Conservation (phyloP, 441 rosid genomes). For the Populus hybrid region DNA sequence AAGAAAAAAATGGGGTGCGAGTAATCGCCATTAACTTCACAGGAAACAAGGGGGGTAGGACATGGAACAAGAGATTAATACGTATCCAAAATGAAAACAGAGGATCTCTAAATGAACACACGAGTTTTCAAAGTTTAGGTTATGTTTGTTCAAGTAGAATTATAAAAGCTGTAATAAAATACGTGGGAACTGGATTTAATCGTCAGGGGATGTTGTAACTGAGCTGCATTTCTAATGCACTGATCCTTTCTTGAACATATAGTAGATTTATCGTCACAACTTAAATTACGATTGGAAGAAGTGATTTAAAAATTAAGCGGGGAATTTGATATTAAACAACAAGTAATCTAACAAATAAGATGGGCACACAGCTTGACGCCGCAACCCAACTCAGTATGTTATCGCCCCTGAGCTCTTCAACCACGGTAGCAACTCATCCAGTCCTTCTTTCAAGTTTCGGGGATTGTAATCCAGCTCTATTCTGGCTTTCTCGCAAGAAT, state of each 20-base stretch:
- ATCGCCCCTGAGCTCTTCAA: slow-evolving; percentile 57
- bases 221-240: background rate
- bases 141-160: background rate
- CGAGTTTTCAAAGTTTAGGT: background rate
- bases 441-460: slow-evolving; percentile 73
- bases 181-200: background rate
- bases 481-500: slow-evolving; percentile 81
- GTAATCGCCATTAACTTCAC: too few species aligned
- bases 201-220: background rate
- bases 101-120: background rate
- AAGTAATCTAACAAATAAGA: too few species aligned
- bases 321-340: background rate
- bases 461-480: slow-evolving; percentile 73
- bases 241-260: background rate
- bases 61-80: background rate
- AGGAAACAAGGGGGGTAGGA: background rate
- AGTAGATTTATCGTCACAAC: background rate
- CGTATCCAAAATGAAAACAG: background rate
- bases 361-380: background rate
- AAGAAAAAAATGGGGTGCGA: too few species aligned
- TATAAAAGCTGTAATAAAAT: background rate
- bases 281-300: background rate
- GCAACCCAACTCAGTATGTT: slow-evolving; percentile 40
- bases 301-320: background rate
- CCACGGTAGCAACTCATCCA: slow-evolving; percentile 77